Conservation (phyloP, 192 early-diverging fungal species). For the Coemansia asiatica region DNA sequence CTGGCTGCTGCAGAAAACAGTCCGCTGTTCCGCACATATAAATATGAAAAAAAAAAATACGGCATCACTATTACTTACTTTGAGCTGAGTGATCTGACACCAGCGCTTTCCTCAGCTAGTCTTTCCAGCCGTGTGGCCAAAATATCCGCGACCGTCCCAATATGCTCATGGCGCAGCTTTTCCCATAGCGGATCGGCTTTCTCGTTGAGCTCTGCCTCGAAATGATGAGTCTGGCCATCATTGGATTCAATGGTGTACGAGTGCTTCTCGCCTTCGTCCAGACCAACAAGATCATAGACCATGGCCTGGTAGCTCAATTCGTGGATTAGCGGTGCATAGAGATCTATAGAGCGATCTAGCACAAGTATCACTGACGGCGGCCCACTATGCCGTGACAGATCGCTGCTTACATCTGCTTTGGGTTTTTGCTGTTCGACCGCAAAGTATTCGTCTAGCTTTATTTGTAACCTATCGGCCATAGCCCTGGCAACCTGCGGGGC, state of each 20-base stretch:
- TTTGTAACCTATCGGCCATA: constrained; percentile 59
- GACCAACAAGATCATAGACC: constrained; percentile 81
- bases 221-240: constrained; percentile 15
- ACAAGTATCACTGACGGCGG: constrained; percentile 79
- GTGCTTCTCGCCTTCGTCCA: constrained; percentile 41
- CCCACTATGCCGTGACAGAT: constrained; percentile 48
- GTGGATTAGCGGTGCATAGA: constrained; percentile 85
- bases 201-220: constrained; percentile 42
- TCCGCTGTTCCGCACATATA: neutral
- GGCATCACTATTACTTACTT: constrained; percentile 42
- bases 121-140: constrained; percentile 35
- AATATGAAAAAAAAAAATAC: neutral
- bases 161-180: constrained; percentile 50
- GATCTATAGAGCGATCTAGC: constrained; percentile 87
- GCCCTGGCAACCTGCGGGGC: constrained; percentile 33
- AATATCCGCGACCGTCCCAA: constrained; percentile 35
- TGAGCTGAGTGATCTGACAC: constrained; percentile 22
- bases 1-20: neutral
- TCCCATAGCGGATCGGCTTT: constrained; percentile 53
- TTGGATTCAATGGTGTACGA: constrained; percentile 5
- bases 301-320: constrained; percentile 99
- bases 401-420: constrained; percentile 70
- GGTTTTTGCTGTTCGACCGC: constrained; percentile 44
- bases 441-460: constrained; percentile 69
- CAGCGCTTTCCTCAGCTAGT: constrained; percentile 31